Evolutionary conservation across 164 flowering plant species (phyloP).

Genomic region (Brasenia schreberi): DNA sequence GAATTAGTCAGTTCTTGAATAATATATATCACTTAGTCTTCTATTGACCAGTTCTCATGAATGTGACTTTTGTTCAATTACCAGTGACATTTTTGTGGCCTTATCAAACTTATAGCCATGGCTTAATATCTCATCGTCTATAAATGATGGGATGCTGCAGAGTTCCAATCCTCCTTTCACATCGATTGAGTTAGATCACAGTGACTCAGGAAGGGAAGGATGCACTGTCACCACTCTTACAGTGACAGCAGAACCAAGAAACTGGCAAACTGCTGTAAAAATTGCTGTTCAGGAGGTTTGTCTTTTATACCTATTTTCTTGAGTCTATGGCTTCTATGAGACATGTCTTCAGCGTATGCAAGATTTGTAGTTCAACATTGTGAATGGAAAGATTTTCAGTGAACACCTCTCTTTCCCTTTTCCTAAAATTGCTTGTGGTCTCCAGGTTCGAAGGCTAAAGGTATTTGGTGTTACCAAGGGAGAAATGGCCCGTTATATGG

Average conservation of each 20-base stretch:
- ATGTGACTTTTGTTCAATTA: too few relatives aligned
- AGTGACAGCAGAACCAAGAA: slow-evolving; percentile 90
- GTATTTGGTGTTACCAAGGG: slow-evolving; percentile 98
- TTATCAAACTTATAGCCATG: too few relatives aligned
- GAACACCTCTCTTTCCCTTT: background rate
- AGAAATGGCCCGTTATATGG: slow-evolving; percentile 90
- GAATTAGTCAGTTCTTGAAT: too few relatives aligned
- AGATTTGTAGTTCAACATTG: background rate
- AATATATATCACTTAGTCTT: too few relatives aligned
- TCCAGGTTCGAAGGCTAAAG: slow-evolving; percentile 90
- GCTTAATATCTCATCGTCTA: too few relatives aligned
- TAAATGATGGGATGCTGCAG: slow-evolving; percentile 23
- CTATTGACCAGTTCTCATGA: too few relatives aligned
- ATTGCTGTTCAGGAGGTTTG: slow-evolving; percentile 96
- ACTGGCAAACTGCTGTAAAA: slow-evolving; percentile 87
- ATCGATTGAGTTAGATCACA: slow-evolving; percentile 90
- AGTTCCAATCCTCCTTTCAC: slow-evolving; percentile 99
- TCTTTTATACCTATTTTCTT: background rate
- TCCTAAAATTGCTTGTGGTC: background rate
- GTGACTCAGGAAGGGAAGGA: slow-evolving; percentile 99
- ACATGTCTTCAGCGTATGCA: background rate
- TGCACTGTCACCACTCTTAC: slow-evolving; percentile 98
- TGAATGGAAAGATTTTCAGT: background rate
- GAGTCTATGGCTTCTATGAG: background rate
- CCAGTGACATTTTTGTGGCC: too few relatives aligned